Evolutionary conservation across 768 basidiomycete species (phyloP).

Genomic region (Boletus rufocinnamomeus): DNA sequence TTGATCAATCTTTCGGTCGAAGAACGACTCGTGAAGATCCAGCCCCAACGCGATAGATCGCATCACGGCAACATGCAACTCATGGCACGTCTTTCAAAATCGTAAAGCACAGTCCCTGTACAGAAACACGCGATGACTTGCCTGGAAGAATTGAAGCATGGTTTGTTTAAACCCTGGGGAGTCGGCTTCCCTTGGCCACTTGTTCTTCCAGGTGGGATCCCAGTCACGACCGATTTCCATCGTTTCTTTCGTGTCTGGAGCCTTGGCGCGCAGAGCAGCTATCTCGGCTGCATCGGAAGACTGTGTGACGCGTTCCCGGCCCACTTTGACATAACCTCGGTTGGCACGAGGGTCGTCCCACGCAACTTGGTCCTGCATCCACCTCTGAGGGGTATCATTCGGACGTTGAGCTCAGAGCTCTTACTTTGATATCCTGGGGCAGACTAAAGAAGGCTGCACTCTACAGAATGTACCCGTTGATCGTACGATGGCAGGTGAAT

Average conservation of each 20-base stretch:
- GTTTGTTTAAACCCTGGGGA: conserved; percentile 68
- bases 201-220: conserved; percentile 76
- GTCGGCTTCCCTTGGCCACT: conserved; percentile 69
- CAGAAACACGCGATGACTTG: conserved; percentile 25
- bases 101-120: conserved; percentile 2
- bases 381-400: neutral
- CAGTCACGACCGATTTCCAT: conserved; percentile 91
- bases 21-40: conserved; percentile 69
- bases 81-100: conserved; percentile 61
- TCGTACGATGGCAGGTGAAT: neutral
- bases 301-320: conserved; percentile 81
- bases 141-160: conserved; percentile 78
- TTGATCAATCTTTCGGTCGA: conserved; percentile 72
- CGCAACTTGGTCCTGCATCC: conserved; percentile 55
- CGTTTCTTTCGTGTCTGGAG: conserved; percentile 81
- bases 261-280: conserved; percentile 64
- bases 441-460: conserved; percentile 76
- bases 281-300: conserved; percentile 72
- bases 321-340: conserved; percentile 79
- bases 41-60: conserved; percentile 83
- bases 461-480: conserved; percentile 40
- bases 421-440: conserved; percentile 61
- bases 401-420: neutral
- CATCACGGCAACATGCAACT: conserved; percentile 77
- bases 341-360: conserved; percentile 89